These are phyloP conservation scores for Allantophomopsis lycopodina DNA, from an alignment of 2,329 filamentous ascomycete species.

Conservation along the genomic window DNA sequence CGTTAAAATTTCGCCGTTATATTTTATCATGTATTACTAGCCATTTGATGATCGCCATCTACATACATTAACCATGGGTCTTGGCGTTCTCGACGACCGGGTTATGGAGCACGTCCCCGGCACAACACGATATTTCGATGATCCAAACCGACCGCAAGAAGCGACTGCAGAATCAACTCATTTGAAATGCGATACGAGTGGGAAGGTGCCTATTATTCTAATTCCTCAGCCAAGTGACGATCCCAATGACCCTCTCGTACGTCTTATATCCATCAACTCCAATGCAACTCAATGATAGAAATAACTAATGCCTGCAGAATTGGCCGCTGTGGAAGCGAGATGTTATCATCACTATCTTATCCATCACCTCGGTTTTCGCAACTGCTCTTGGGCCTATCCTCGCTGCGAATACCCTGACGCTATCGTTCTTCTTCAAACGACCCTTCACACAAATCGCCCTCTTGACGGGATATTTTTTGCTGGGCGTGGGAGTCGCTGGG, in stretches of 20 bases:
- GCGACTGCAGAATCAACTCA: constrained; percentile 24
- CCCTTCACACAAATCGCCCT: constrained; percentile 67
- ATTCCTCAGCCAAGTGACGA: constrained; percentile 86
- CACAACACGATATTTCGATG: constrained; percentile 25
- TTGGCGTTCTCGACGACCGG: constrained; percentile 60
- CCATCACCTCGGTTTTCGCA: constrained; percentile 68
- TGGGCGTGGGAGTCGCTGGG: constrained; percentile 69
- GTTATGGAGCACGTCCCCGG: constrained; percentile 61
- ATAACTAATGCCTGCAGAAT: constrained; percentile 30
- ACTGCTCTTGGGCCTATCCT: constrained; percentile 76
- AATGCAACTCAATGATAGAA: neutral
- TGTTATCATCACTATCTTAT: constrained; percentile 65
- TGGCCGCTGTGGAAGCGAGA: constrained; percentile 86
- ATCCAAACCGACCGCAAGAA: constrained; percentile 32
- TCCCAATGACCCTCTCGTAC: constrained; percentile 72
- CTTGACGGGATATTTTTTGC: constrained; percentile 75
- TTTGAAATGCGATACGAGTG: constrained; percentile 61
- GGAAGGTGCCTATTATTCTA: constrained; percentile 59
- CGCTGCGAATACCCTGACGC: constrained; percentile 72
- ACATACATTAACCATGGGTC: constrained; percentile 6
- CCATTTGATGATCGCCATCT: too few species aligned
- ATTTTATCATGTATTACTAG: too few species aligned
- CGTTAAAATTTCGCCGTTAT: too few species aligned
- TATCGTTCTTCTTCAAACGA: constrained; percentile 51
- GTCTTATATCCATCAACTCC: constrained; percentile 5